phyloP scores from a whole-genome alignment of 345 rosid genomes.

The Eucalyptus brandiana region DNA sequence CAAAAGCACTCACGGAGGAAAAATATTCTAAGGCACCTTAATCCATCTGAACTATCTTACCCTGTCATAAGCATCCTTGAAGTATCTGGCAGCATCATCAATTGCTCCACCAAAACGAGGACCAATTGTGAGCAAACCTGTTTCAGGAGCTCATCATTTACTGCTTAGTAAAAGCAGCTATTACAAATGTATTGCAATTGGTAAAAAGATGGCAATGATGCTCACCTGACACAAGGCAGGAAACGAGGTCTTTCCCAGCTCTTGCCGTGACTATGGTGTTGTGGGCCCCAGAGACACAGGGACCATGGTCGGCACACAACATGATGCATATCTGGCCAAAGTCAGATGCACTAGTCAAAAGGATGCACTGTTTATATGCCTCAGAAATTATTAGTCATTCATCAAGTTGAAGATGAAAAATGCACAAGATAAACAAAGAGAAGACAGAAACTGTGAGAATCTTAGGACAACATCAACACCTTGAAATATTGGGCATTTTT shows the following conservation, averaged over 20 bases:
- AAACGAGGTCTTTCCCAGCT: conserved; percentile 98
- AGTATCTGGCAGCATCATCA: conserved; percentile 95
- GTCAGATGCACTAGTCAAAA: background rate
- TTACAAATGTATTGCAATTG: background rate
- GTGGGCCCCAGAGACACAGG: conserved; percentile 97
- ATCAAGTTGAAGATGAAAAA: background rate
- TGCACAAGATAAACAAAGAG: background rate
- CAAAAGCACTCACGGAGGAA: background rate
- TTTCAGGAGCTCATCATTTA: conserved; percentile 1
- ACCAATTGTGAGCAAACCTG: conserved; percentile 96
- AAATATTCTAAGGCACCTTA: background rate
- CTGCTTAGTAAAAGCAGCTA: background rate
- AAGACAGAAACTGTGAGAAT: background rate
- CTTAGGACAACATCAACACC: background rate
- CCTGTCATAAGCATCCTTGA: conserved; percentile 93
- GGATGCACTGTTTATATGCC: background rate
- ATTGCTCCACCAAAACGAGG: conserved; percentile 99
- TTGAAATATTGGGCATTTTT: background rate
- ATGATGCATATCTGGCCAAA: conserved; percentile 81
- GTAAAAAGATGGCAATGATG: background rate
- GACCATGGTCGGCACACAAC: conserved; percentile 97
- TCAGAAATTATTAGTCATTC: background rate
- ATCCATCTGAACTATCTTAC: conserved; percentile 14
- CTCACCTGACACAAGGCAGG: conserved; percentile 87
- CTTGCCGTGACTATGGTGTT: conserved; percentile 95